Percentiles rank a stretch among this genome's conserved stretches.
phyloP scores from a whole-genome alignment of 148 eudicot species.

The Beta vulgaris region DNA sequence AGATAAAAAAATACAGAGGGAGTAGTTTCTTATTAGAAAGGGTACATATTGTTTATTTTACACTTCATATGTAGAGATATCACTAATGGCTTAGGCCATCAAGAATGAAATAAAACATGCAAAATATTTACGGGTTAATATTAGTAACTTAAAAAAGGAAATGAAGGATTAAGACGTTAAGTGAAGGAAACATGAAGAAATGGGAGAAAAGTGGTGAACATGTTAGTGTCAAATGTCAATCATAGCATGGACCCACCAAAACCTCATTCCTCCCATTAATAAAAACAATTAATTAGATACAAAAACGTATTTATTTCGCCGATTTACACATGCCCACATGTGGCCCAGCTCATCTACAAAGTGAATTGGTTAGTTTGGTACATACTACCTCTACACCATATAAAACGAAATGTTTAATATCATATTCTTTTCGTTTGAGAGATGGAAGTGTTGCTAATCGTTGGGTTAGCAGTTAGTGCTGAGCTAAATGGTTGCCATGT shows the following conservation, averaged over 20 bases:
- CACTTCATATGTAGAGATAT: too few relatives aligned
- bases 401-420: too few relatives aligned
- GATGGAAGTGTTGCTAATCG: neutral
- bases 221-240: constrained; percentile 26
- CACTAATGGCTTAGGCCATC: too few relatives aligned
- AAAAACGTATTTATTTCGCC: constrained; percentile 10
- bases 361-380: neutral
- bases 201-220: neutral
- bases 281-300: neutral
- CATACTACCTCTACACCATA: constrained; percentile 6
- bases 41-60: too few relatives aligned
- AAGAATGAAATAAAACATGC: too few relatives aligned
- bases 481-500: constrained; percentile 28
- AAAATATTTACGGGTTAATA: too few relatives aligned
- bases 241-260: constrained; percentile 31
- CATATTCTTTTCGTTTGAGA: neutral
- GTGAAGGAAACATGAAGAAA: constrained; percentile 11
- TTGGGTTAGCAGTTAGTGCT: constrained; percentile 17
- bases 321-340: constrained; percentile 34
- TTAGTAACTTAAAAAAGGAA: too few relatives aligned
- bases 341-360: constrained; percentile 25
- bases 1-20: too few relatives aligned
- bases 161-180: too few relatives aligned
- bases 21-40: too few relatives aligned
- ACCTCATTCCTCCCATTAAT: constrained; percentile 17